These are phyloP conservation scores for Trypanosoma rangeli DNA, from an alignment of 208 protist genomes.

Conservation along the genomic window DNA sequence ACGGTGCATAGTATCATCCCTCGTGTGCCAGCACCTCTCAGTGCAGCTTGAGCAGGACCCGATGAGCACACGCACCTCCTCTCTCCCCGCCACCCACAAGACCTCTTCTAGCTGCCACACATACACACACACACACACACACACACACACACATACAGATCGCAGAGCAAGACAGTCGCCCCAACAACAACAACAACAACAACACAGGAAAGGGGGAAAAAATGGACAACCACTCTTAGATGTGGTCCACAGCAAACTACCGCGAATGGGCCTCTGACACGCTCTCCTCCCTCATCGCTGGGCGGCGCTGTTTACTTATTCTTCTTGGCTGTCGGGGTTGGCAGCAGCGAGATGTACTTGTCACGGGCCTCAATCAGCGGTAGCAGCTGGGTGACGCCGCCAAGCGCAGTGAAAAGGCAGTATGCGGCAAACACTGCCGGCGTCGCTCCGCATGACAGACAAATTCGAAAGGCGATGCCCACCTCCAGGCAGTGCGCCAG, in stretches of 20 bases:
- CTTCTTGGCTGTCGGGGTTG: not conserved
- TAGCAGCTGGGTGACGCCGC: slow-evolving; percentile 55
- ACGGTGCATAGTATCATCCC: too few species aligned
- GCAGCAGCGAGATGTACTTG: slow-evolving; percentile 23
- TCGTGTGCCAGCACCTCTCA: too few species aligned
- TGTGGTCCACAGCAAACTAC: not conserved
- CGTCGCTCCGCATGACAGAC: slow-evolving; percentile 38
- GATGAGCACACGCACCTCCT: too few species aligned
- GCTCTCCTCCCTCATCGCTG: not conserved
- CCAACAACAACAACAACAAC: too few species aligned
- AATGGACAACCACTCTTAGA: too few species aligned
- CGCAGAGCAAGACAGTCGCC: too few species aligned
- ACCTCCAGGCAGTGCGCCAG: slow-evolving; percentile 54
- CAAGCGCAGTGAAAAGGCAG: slow-evolving; percentile 38
- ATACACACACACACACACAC: not conserved
- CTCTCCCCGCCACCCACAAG: too few species aligned
- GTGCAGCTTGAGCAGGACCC: too few species aligned
- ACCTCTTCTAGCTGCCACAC: too few species aligned
- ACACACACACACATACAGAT: slow-evolving; percentile 1
- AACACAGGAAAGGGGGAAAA: too few species aligned
- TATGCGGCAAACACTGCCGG: slow-evolving; percentile 30
- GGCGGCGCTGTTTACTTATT: not conserved
- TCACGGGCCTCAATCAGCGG: slow-evolving; percentile 36
- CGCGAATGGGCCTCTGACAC: too few species aligned
- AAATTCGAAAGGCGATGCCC: slow-evolving; percentile 50